These are phyloP conservation scores for Hypholoma sublateritium DNA, from an alignment of 768 basidiomycete species.

Conservation along the genomic window DNA sequence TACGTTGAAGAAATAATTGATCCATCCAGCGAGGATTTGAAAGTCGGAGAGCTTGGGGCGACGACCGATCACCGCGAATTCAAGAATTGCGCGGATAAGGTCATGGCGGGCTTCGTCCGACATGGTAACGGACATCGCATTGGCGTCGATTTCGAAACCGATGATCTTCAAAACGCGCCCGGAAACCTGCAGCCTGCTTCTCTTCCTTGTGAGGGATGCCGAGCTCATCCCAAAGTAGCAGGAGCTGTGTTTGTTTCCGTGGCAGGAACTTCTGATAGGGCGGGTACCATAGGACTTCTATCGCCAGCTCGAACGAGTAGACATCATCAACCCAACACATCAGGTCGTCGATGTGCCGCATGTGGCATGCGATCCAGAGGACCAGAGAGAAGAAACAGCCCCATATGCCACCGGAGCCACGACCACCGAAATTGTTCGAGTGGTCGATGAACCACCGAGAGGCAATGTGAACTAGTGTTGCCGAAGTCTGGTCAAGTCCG, in stretches of 20 bases:
- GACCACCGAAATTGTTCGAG: conserved; percentile 23
- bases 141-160: conserved; percentile 34
- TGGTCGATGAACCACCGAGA: conserved; percentile 21
- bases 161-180: conserved; percentile 32
- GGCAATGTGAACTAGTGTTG: conserved; percentile 25
- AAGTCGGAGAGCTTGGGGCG: not conserved
- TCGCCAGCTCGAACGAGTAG: conserved; percentile 18
- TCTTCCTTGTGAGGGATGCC: conserved; percentile 34
- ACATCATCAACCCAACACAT: conserved; percentile 23
- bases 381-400: conserved; percentile 3
- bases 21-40: conserved; percentile 10
- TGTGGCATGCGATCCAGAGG: conserved; percentile 9
- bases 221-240: conserved; percentile 37
- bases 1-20: conserved; percentile 12
- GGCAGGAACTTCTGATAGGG: conserved; percentile 28
- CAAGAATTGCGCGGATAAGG: not conserved
- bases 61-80: not conserved
- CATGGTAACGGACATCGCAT: conserved; percentile 26
- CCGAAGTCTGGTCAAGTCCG: too few relatives aligned
- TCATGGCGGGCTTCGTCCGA: conserved; percentile 4
- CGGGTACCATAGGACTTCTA: conserved; percentile 22
- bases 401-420: conserved; percentile 1
- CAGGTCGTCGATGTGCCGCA: not conserved
- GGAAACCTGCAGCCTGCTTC: conserved; percentile 41
- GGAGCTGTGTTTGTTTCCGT: conserved; percentile 26